Evolutionary conservation across 805 yeast genomes (phyloP).

Genomic region (Ogataea philodendri): DNA sequence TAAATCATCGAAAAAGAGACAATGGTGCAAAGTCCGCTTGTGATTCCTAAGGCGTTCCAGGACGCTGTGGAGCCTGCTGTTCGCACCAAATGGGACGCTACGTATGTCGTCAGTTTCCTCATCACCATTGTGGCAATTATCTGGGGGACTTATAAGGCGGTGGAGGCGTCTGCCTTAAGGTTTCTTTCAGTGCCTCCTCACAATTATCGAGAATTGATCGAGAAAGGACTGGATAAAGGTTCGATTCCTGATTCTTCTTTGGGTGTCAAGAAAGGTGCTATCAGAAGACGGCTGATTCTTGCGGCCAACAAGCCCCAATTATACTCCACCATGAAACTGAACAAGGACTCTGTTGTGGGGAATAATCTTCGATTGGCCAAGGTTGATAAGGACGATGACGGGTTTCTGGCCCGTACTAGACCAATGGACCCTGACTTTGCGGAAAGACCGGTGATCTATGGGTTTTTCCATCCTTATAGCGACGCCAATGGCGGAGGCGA

Average conservation of each 20-base stretch:
- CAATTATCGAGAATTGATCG: constrained; percentile 27
- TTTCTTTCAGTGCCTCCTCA: constrained; percentile 30
- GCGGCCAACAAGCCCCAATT: constrained; percentile 32
- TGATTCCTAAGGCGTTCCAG: not conserved
- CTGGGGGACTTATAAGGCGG: constrained; percentile 19
- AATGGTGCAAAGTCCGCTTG: constrained; percentile 2
- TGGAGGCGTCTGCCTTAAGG: constrained; percentile 23
- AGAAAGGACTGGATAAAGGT: constrained; percentile 24
- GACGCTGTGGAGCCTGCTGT: not conserved
- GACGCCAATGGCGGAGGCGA: constrained; percentile 99
- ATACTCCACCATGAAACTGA: constrained; percentile 36
- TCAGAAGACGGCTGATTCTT: constrained; percentile 33
- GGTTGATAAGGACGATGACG: constrained; percentile 24
- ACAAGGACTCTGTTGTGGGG: constrained; percentile 19
- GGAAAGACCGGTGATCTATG: constrained; percentile 51
- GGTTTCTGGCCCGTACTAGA: constrained; percentile 24
- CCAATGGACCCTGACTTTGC: constrained; percentile 37
- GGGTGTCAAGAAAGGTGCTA: constrained; percentile 30
- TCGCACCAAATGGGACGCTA: not conserved
- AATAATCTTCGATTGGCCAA: constrained; percentile 28
- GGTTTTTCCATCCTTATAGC: constrained; percentile 94
- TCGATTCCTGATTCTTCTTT: constrained; percentile 18
- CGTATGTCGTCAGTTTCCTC: constrained; percentile 1
- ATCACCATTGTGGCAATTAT: constrained; percentile 7
- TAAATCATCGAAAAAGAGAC: constrained; percentile 1